A percentile compares a stretch with the other conserved stretches of the same genome.
Conservation (phyloP, 495 filamentous ascomycete species). For the Penicillium arizonense region DNA sequence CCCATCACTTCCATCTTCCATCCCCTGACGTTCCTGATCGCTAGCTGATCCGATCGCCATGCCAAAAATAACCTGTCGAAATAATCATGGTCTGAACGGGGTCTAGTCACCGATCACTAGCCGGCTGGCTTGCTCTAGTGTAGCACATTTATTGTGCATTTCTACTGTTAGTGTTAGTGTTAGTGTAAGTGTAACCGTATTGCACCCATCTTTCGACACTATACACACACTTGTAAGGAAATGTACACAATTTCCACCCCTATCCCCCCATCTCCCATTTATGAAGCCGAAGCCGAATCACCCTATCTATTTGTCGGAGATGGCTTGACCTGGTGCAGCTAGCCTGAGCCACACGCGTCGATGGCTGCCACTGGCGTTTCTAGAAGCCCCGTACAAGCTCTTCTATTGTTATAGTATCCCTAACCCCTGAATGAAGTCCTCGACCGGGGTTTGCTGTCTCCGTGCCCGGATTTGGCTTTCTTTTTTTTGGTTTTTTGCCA, state of each 20-base stretch:
- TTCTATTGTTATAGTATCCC: neutral
- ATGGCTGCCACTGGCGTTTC: conserved; percentile 3
- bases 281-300: neutral
- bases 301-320: neutral
- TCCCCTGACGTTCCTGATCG: neutral
- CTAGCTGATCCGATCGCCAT: conserved; percentile 3
- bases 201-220: conserved; percentile 13
- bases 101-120: conserved; percentile 23
- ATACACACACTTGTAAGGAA: neutral
- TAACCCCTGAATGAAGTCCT: neutral
- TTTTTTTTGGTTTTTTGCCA: neutral
- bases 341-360: conserved; percentile 2
- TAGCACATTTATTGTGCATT: conserved; percentile 25
- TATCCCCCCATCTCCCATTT: neutral
- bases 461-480: neutral
- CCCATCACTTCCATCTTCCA: no score
- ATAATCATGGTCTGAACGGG: conserved; percentile 5
- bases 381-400: neutral
- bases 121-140: conserved; percentile 19
- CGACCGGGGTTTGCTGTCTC: neutral
- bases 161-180: no score
- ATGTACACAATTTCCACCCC: neutral
- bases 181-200: neutral
- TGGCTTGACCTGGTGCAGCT: neutral
- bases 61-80: conserved; percentile 25